phyloP scores from a whole-genome alignment of 306 rosid species.

The Malus sieversii region DNA sequence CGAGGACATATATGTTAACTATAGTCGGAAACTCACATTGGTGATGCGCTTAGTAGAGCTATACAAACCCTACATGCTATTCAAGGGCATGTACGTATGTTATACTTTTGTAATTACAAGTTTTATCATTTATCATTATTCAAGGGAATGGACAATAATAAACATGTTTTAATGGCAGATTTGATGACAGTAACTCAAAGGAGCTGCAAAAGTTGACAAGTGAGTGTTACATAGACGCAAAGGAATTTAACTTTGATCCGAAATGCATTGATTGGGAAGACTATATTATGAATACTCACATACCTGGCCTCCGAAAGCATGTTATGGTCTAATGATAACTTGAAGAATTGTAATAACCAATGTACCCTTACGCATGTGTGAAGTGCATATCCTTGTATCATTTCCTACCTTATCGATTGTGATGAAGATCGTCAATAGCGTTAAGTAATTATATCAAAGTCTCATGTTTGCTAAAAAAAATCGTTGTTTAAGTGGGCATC shows the following conservation, averaged over 20 bases:
- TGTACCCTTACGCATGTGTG: neutral
- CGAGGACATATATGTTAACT: neutral
- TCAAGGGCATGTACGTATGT: constrained; percentile 22
- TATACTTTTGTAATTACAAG: neutral
- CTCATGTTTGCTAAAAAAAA: too few relatives aligned
- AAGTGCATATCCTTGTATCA: neutral
- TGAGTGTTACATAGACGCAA: neutral
- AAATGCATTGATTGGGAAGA: constrained; percentile 35
- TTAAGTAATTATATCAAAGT: too few relatives aligned
- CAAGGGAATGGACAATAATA: neutral
- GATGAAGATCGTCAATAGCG: too few relatives aligned
- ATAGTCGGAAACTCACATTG: neutral
- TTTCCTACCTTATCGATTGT: too few relatives aligned
- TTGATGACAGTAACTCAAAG: constrained; percentile 29
- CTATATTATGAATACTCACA: constrained; percentile 32
- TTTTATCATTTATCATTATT: neutral
- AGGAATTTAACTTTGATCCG: constrained; percentile 25
- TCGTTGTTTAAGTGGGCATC: too few relatives aligned
- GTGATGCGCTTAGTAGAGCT: constrained; percentile 22
- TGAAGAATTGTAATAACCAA: neutral
- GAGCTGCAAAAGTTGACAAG: neutral
- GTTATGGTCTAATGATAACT: constrained; percentile 1
- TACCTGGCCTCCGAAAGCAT: constrained; percentile 33
- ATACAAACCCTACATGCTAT: constrained; percentile 32
- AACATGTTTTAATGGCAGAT: constrained; percentile 10